phyloP scores from a whole-genome alignment of 192 early-diverging fungal genomes.

The Entophlyctis luteolus region DNA sequence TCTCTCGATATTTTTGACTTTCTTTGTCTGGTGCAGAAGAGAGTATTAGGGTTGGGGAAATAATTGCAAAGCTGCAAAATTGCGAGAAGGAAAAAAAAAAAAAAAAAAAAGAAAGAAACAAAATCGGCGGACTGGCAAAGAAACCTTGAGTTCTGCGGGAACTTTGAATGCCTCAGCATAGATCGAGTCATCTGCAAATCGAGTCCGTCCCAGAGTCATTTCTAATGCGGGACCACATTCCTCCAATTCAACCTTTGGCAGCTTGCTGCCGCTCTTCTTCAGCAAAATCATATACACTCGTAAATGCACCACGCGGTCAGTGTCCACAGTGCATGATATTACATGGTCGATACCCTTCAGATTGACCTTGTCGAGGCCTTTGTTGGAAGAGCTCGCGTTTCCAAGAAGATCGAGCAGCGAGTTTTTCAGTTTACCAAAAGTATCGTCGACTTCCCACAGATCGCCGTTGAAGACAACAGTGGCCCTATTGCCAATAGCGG shows the following conservation, averaged over 20 bases:
- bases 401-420: constrained; percentile 84
- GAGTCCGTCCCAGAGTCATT: constrained; percentile 70
- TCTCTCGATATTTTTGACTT: constrained; percentile 87
- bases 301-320: constrained; percentile 68
- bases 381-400: constrained; percentile 54
- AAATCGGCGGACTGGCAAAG: no score
- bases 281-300: constrained; percentile 75
- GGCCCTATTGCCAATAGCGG: constrained; percentile 83
- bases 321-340: constrained; percentile 79
- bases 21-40: constrained; percentile 53
- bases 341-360: constrained; percentile 86
- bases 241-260: constrained; percentile 85
- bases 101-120: not conserved
- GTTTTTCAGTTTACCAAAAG: constrained; percentile 72
- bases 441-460: constrained; percentile 67
- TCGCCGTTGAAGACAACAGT: constrained; percentile 88
- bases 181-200: constrained; percentile 70
- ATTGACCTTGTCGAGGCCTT: constrained; percentile 69
- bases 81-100: not conserved
- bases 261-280: constrained; percentile 78
- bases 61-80: not conserved
- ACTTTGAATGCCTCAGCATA: constrained; percentile 79
- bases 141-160: constrained; percentile 81
- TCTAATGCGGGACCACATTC: constrained; percentile 92
- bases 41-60: constrained; percentile 3